Evolutionary conservation across 2,329 filamentous ascomycete genomes (phyloP).

Genomic region (Fusarium burgessii): DNA sequence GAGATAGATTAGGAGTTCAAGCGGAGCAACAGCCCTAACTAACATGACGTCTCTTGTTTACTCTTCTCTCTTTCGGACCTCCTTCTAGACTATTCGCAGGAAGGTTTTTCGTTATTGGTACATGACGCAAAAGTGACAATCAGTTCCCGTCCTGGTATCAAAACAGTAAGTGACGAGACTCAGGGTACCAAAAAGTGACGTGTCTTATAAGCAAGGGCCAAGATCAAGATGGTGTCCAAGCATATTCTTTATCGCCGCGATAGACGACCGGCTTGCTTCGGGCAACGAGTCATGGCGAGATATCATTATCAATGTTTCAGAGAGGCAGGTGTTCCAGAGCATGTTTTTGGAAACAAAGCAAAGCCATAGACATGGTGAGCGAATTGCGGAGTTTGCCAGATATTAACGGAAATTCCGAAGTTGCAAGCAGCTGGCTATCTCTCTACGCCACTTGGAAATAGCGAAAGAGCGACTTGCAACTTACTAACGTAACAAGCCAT

Average conservation of each 20-base stretch:
- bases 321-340: slow-evolving; percentile 35
- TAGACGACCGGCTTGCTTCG: slow-evolving; percentile 9
- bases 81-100: neutral
- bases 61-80: slow-evolving; percentile 34
- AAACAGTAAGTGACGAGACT: slow-evolving; percentile 37
- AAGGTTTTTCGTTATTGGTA: slow-evolving; percentile 17
- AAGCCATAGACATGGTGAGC: slow-evolving; percentile 11
- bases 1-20: slow-evolving; percentile 27
- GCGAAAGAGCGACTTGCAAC: neutral
- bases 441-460: neutral
- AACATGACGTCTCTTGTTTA: slow-evolving; percentile 37
- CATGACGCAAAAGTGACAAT: slow-evolving; percentile 33
- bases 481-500: neutral
- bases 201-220: slow-evolving; percentile 35
- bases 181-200: slow-evolving; percentile 38
- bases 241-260: slow-evolving; percentile 8
- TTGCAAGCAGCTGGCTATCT: neutral
- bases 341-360: slow-evolving; percentile 23
- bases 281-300: slow-evolving; percentile 35
- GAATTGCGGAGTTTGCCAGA: neutral
- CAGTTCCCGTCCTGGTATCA: slow-evolving; percentile 34
- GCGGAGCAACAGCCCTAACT: slow-evolving; percentile 14
- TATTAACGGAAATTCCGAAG: neutral
- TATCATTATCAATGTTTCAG: slow-evolving; percentile 7
- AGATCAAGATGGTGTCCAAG: slow-evolving; percentile 22